Conservation (phyloP, 371 early-diverging fungal genomes). For the Mortierella sp. region DNA sequence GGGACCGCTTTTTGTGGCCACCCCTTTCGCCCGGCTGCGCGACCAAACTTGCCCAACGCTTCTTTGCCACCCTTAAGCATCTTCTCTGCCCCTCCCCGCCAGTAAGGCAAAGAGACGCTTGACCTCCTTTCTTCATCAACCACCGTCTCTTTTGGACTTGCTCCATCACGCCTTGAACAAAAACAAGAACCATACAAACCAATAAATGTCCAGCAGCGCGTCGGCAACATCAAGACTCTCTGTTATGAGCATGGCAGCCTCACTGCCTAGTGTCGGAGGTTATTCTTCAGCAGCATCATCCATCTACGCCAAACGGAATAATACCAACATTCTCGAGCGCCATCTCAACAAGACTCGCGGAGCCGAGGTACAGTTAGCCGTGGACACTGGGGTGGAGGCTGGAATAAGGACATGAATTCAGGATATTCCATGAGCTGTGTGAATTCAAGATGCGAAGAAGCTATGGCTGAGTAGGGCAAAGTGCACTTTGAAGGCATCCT, state of each 20-base stretch:
- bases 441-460: background rate
- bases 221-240: constrained; percentile 49
- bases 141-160: background rate
- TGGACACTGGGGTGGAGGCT: too few relatives aligned
- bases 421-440: background rate
- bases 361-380: constrained; percentile 65
- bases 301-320: constrained; percentile 60
- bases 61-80: background rate
- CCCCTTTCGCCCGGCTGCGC: constrained; percentile 10
- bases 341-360: constrained; percentile 75
- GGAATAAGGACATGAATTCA: background rate
- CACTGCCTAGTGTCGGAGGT: constrained; percentile 49
- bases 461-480: background rate
- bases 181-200: background rate
- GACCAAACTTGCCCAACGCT: background rate
- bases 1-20: background rate
- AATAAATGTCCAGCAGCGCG: constrained; percentile 42
- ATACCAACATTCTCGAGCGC: constrained; percentile 71
- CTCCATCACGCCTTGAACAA: constrained; percentile 2
- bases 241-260: constrained; percentile 57
- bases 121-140: background rate
- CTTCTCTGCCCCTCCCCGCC: too few relatives aligned
- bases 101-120: background rate
- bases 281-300: constrained; percentile 62
- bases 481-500: background rate